Base-by-base conservation (phyloP, 306 rosid species). In the Ormosia semicastrata region DNA sequence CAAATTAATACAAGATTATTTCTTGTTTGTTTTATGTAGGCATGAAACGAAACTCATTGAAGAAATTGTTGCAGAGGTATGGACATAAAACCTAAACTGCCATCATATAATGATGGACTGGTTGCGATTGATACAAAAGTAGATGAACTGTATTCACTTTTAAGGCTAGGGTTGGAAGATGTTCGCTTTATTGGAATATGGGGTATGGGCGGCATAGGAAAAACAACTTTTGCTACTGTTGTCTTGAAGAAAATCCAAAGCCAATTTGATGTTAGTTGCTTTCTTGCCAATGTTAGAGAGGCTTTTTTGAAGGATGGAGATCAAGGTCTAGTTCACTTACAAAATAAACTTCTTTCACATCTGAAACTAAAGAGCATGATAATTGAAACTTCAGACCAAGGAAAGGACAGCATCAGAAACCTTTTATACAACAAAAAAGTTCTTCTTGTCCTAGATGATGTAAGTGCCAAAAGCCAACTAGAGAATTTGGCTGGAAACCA, bases 131-230 rank as follows among this genome's bases (percentile, higher is more conserved):
- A 58, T 24, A 0, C 75, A 70, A 70, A 32, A 52, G 17, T 70
- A 12, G 18, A 70, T 0, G 29, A 70, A 2, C 8, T 76, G 17
- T 1, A 5, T 17, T 60, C 41, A 47, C 29, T 12, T 32, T 12
- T 63, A 13, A 8, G 62, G n/a, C 13, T 32, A 5, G 24, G 44
- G 3, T 40, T 34, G 17, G 18, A 32, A 1, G 71, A 74, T 65
- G 76, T 81, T 58, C 14, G 30, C 5, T 81, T 73, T 62, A 3
- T 74, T 24, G 85, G 85, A 8, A 81, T 81, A 52, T 66, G 81
- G 75, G 85, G 85, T 10, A 72, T 72, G 77, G 77, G 64, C 0
- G 65, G 77, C 1, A 0, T 54, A 17, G 77, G 66, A 8, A 81
- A 81, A 43, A 80, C 83, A 36, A 71, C 78, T 58, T 78, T 80